phyloP scores from a whole-genome alignment of 2,329 filamentous ascomycete species.

The Fusarium chuoi region DNA sequence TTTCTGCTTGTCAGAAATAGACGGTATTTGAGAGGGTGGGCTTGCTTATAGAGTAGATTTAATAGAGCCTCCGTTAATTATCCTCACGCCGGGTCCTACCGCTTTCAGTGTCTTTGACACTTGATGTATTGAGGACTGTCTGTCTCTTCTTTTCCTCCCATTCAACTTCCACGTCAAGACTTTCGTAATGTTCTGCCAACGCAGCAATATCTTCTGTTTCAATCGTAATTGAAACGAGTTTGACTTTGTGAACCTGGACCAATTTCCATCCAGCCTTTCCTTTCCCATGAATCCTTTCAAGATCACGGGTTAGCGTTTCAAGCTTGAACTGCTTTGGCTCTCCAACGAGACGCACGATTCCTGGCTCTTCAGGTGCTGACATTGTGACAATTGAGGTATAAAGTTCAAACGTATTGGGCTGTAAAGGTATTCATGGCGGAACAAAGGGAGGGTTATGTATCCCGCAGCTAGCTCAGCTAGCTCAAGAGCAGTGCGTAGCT shows the following conservation, averaged over 20 bases:
- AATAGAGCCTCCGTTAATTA: background rate
- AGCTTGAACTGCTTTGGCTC: background rate
- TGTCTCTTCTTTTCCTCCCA: background rate
- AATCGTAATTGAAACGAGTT: background rate
- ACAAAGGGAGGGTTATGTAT: no score
- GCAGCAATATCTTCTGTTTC: background rate
- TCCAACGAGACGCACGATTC: background rate
- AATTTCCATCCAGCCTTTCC: background rate
- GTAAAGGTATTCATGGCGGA: background rate
- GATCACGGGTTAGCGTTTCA: accelerated
- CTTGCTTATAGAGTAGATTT: background rate
- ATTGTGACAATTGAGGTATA: accelerated
- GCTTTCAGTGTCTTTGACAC: background rate
- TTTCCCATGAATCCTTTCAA: background rate
- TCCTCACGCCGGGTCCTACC: background rate
- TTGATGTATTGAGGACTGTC: no score
- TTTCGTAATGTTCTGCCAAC: background rate
- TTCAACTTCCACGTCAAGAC: background rate
- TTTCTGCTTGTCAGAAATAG: background rate
- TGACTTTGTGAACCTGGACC: background rate
- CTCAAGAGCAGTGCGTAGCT: no score
- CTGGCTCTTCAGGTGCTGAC: background rate
- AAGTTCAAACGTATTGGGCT: accelerated
- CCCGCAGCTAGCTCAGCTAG: accelerated
- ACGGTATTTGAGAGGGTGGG: background rate